A percentile compares a stretch with the other conserved stretches of the same genome.
Conservation (phyloP, 75 land plant species). For the Pinus taeda region DNA sequence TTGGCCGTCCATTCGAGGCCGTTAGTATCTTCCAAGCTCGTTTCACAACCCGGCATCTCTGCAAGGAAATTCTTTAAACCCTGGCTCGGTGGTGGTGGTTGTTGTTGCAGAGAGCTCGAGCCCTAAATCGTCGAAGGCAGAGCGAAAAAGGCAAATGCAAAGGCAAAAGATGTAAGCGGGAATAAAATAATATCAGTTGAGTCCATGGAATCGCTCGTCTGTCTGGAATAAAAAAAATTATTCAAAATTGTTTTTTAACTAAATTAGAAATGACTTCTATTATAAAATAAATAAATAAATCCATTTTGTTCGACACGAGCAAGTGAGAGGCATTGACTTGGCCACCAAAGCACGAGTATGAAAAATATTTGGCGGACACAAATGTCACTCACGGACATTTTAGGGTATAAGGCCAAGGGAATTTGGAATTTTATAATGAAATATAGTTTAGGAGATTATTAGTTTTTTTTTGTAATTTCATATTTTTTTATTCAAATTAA, state of each 20-base stretch:
- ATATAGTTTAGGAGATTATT: no score
- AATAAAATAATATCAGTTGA: no score
- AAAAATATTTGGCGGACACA: no score
- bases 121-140: no score
- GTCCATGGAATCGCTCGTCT: no score
- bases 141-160: no score
- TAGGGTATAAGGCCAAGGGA: no score
- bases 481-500: no score
- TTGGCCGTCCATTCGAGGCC: slow-evolving; percentile 67
- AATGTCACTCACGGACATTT: no score
- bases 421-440: no score
- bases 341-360: neutral
- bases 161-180: no score
- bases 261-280: neutral
- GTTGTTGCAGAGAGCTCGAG: neutral
- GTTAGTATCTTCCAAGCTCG: neutral
- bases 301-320: neutral
- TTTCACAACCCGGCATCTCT: slow-evolving; percentile 20
- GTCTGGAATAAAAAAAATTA: neutral
- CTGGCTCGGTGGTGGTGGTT: neutral
- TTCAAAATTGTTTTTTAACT: neutral
- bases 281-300: neutral
- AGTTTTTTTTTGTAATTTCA: no score
- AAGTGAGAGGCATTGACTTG: neutral
- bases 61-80: neutral